These are phyloP conservation scores for Arthrobotrys pseudoclavata DNA, from an alignment of 2,329 filamentous ascomycete genomes.

Conservation along the genomic window DNA sequence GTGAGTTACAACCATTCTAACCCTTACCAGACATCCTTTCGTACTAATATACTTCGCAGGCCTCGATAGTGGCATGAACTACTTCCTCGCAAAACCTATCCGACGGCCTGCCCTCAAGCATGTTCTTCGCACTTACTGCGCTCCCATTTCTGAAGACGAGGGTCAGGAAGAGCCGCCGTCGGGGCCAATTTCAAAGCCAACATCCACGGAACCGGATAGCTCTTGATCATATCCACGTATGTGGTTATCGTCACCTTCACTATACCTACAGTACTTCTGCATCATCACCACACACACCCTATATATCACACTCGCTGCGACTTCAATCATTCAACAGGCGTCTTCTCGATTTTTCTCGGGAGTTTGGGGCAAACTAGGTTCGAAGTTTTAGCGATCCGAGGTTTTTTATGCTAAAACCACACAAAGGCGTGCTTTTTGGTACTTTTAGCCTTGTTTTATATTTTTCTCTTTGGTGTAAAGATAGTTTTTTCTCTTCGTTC, in stretches of 20 bases:
- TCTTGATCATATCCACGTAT: not conserved
- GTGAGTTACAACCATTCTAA: conserved; percentile 64
- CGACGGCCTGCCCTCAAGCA: conserved; percentile 61
- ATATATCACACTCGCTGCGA: not conserved
- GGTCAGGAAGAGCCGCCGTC: conserved; percentile 17
- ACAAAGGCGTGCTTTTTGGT: conserved; percentile 6
- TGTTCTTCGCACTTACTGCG: conserved; percentile 62
- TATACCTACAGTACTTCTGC: not conserved
- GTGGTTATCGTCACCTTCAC: not conserved
- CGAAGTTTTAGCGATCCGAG: conserved; percentile 16
- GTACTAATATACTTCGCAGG: conserved; percentile 24
- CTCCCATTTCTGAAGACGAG: conserved; percentile 60
- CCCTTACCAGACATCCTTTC: not conserved
- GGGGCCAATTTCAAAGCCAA: not conserved
- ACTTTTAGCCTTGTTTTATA: not conserved
- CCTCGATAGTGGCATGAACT: conserved; percentile 91
- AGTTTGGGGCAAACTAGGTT: conserved; percentile 3
- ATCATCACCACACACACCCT: not conserved
- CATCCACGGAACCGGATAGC: not conserved
- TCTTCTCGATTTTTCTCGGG: conserved; percentile 5
- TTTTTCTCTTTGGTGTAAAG: conserved; percentile 10
- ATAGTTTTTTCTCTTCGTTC: not conserved
- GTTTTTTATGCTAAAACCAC: not conserved
- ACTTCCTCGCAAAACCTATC: conserved; percentile 78
- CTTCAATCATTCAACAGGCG: not conserved